Evolutionary conservation across 225 moss, liverwort and hornwort genomes (phyloP), one percentile per base, ranked within the genome.

Genomic region (Lunularia cruciata): DNA sequence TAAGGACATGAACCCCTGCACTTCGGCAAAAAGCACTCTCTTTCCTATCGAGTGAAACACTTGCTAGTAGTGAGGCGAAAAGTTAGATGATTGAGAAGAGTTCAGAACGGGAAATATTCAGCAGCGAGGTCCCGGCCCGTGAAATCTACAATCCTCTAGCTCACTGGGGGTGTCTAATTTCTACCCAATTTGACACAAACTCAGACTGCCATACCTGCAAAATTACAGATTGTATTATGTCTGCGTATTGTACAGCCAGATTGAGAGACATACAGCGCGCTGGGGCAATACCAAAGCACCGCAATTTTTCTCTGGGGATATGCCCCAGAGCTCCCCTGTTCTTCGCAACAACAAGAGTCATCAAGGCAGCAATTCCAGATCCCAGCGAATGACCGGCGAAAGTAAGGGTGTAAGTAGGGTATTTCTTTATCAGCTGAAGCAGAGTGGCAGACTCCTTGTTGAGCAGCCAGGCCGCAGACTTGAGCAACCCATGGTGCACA

Each of bases 301-400:
- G 70, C 34, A 84, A 57, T 49, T 47, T 75, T 0, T 75, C 65
- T 65, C 77, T 75, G 20, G 77, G 42, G 31, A 84, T 81, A 3
- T 68, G 72, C 10, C 72, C 84, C 0, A 84, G 72, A 8, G 57
- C 25, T 2, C 73, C 77, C 60, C 77, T 84, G 37, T 84, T 80
- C 48, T 80, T 84, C 0, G 72, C 72, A 16, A 81, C 77, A 20
- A 77, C 72, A 36, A 84, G 26, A 63, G 81, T 73, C 76, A 77
- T 77, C 71, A 84, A 60, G 36, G 84, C 76, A 45, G 80, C 84
- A 23, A 84, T 71, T 42, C 84, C 84, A 8, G 84, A 77, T 22
- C 84, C 84, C 57, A 84, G 84, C 33, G 84, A 84, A 47, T 84
- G 84, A 10, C 84, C 84, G 20, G 84, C 84, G 47, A 84, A 77